phyloP scores from a whole-genome alignment of 1,284 basidiomycete genomes.

The Boletus sp. region DNA sequence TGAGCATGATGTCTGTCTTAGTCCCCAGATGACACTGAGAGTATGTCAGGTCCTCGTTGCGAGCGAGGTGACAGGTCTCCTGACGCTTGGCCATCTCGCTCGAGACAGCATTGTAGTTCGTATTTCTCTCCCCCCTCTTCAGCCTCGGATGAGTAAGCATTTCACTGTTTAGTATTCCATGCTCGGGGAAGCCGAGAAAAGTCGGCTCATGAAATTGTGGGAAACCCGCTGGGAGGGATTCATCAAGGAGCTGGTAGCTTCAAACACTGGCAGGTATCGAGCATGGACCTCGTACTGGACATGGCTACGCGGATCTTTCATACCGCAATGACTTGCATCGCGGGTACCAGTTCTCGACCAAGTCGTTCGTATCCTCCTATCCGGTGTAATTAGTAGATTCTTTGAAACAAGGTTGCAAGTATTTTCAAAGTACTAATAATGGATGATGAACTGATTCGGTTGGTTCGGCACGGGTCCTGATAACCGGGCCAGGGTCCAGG shows the following conservation, averaged over 20 bases:
- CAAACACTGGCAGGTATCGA: conserved; percentile 3
- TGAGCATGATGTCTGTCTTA: conserved; percentile 13
- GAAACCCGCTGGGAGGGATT: conserved; percentile 55
- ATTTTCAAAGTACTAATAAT: neutral
- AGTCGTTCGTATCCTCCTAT: neutral
- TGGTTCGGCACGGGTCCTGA: neutral
- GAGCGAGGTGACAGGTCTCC: conserved; percentile 62
- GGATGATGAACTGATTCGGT: neutral
- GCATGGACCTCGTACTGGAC: neutral
- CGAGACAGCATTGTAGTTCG: conserved; percentile 63
- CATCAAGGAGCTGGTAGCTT: conserved; percentile 39
- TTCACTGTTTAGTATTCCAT: conserved; percentile 48
- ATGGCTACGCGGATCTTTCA: neutral
- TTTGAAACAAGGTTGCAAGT: neutral
- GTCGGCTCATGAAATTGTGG: conserved; percentile 44
- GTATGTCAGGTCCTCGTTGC: conserved; percentile 49
- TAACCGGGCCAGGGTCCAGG: neutral
- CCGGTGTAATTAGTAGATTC: neutral
- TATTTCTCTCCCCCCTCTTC: neutral
- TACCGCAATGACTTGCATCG: neutral
- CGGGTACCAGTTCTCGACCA: neutral
- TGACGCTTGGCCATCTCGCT: conserved; percentile 58
- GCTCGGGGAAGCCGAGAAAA: conserved; percentile 49
- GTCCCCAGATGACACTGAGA: neutral
- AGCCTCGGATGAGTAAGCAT: neutral